Evolutionary conservation across 371 early-diverging fungal genomes (phyloP).

Genomic region (Syncephalastrum contaminatum): DNA sequence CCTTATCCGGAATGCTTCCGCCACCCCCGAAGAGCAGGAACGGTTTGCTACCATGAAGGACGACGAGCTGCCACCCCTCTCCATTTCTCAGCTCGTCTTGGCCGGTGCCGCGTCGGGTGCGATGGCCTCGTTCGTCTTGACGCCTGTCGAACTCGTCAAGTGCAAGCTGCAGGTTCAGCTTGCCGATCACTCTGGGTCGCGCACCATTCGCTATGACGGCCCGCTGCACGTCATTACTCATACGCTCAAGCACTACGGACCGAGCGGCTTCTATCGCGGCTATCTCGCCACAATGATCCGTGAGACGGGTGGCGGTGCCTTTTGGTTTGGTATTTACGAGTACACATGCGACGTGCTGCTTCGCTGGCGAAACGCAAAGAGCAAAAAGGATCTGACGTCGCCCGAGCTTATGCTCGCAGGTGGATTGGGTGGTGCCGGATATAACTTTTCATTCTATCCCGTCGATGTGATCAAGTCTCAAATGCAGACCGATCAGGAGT

Average conservation of each 20-base stretch:
- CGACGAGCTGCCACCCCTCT: slow-evolving; percentile 45
- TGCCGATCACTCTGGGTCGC: slow-evolving; percentile 29
- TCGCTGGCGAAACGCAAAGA: slow-evolving; percentile 18
- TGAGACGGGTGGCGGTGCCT: slow-evolving; percentile 91
- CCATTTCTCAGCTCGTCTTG: slow-evolving; percentile 68
- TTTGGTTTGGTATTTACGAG: slow-evolving; percentile 97
- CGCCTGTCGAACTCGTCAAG: slow-evolving; percentile 95
- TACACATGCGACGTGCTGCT: slow-evolving; percentile 65
- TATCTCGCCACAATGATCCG: slow-evolving; percentile 86
- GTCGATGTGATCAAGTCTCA: slow-evolving; percentile 94
- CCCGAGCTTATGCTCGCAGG: slow-evolving; percentile 84
- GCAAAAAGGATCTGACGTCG: slow-evolving; percentile 61
- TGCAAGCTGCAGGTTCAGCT: slow-evolving; percentile 94
- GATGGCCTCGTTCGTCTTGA: slow-evolving; percentile 83
- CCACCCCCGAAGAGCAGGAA: slow-evolving; percentile 21
- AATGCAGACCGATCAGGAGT: slow-evolving; percentile 87
- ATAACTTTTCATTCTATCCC: slow-evolving; percentile 88
- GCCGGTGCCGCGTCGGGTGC: slow-evolving; percentile 89
- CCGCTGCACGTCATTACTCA: slow-evolving; percentile 74
- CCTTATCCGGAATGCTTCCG: slow-evolving; percentile 52
- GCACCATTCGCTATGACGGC: slow-evolving; percentile 51
- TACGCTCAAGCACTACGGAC: slow-evolving; percentile 69
- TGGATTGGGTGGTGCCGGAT: slow-evolving; percentile 90
- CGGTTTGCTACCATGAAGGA: slow-evolving; percentile 15
- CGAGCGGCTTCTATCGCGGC: slow-evolving; percentile 86